These are phyloP conservation scores for Acanthamoeba quina DNA, from an alignment of 208 protist genomes.

Conservation along the genomic window DNA sequence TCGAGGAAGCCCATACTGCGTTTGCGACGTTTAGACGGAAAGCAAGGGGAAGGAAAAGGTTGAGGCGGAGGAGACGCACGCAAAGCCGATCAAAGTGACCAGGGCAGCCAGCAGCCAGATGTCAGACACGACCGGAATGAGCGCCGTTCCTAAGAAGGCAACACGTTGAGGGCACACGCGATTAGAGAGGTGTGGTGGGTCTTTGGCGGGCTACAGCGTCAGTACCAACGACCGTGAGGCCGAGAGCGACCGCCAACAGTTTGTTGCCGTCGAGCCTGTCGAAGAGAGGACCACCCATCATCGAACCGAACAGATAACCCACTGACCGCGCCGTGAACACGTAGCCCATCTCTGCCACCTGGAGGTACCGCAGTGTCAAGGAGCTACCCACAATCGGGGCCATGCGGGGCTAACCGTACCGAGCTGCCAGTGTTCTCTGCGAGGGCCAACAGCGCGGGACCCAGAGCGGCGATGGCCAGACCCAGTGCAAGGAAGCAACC, in stretches of 20 bases:
- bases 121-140: slow-evolving; percentile 62
- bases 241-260: slow-evolving; percentile 10
- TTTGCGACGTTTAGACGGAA: neutral
- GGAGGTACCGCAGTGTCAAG: too few relatives aligned
- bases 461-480: slow-evolving; percentile 39
- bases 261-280: slow-evolving; percentile 65
- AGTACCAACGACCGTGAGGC: slow-evolving; percentile 6
- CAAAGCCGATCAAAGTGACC: slow-evolving; percentile 20
- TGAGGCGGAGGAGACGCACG: neutral
- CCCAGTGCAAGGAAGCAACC: slow-evolving; percentile 40
- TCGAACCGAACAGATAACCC: slow-evolving; percentile 60
- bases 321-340: slow-evolving; percentile 52
- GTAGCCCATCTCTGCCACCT: slow-evolving; percentile 42
- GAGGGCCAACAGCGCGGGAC: slow-evolving; percentile 26
- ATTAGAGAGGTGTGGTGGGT: neutral
- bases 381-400: neutral
- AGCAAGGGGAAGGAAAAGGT: neutral
- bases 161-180: too few relatives aligned
- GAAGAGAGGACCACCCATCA: slow-evolving; percentile 67
- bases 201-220: neutral
- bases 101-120: slow-evolving; percentile 25
- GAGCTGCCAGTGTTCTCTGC: slow-evolving; percentile 47
- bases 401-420: neutral
- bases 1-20: slow-evolving; percentile 54
- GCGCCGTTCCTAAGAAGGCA: neutral